Base-by-base conservation (phyloP, 805 yeast species). In the Ogataea haglerorum region DNA sequence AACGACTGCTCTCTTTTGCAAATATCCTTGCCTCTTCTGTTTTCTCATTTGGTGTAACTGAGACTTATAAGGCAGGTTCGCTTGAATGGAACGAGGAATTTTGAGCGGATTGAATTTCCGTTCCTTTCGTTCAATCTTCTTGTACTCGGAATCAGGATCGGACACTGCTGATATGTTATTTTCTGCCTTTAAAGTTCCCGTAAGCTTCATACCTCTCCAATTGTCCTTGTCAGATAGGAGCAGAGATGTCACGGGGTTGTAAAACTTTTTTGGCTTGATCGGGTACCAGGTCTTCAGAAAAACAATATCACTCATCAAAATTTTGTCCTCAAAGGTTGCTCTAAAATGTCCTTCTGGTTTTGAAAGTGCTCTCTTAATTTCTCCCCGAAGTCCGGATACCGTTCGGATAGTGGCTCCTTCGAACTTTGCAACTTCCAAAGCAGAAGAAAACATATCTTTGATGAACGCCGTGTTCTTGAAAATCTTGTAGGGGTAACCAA, bases 371-470 rank as follows among this genome's bases (percentile, higher is more conserved):
- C 97, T 74, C 63, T 93, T 93, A 54, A 93, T 91, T 63, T 93
- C 98, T 64, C 99, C 99, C 52, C 99, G 73, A 43, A 93, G 88
- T 45, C 99, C 99, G 6, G 96, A 86, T 4, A 93, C 99, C 0
- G 99, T 95, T 63, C 89, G 85, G 58, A 93, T 89, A 33, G 89
- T 82, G 0, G 99, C 99, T 43, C 99, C 99, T 68, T 93, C 99
- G 58, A 93, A 93, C 61, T 89, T 86, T 28, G 98, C 98, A 42
- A 91, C 96, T 67, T 93, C 99, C 65, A 93, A 72, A 0, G 95
- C 76, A 45, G 93, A 82, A 19, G 84, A 72, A 63, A 93, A 93
- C 99, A 93, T 93, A 57, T 91, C 97, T 65, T 88, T 91, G 58
- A 93, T 83, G 61, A 95, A 93, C 1, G 99, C 99, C 4, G 99